These are phyloP conservation scores for Populus tomentosa DNA, from an alignment of 441 rosid species.

Conservation along the genomic window DNA sequence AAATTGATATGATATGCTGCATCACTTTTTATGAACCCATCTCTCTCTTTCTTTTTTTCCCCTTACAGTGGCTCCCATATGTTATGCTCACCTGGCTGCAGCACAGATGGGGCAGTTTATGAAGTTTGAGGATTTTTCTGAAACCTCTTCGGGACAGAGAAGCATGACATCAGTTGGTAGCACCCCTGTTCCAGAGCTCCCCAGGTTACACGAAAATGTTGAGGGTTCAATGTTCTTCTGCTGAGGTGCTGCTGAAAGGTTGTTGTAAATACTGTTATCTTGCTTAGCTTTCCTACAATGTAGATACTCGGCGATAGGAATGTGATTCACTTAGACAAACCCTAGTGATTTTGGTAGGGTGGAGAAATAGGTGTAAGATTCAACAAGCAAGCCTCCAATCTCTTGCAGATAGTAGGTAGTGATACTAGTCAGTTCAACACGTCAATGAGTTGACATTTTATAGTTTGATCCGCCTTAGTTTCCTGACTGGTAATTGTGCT, in stretches of 20 bases:
- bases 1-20: not conserved
- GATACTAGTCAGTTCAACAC: not conserved
- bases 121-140: slow-evolving; percentile 61
- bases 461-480: not conserved
- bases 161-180: slow-evolving; percentile 30
- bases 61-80: slow-evolving; percentile 77
- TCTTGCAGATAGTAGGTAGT: not conserved
- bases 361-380: too few relatives aligned
- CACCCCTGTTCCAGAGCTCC: slow-evolving; percentile 55
- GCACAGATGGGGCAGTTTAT: slow-evolving; percentile 67
- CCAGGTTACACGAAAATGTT: slow-evolving; percentile 51
- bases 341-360: not conserved
- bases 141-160: slow-evolving; percentile 40
- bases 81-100: slow-evolving; percentile 92
- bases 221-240: slow-evolving; percentile 83
- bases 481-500: not conserved
- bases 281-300: not conserved
- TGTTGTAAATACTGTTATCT: slow-evolving; percentile 3
- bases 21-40: not conserved
- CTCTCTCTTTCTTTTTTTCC: not conserved
- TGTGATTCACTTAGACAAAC: not conserved
- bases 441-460: not conserved
- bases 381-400: not conserved
- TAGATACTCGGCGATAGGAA: slow-evolving; percentile 1
- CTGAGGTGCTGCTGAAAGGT: slow-evolving; percentile 31